phyloP scores from a whole-genome alignment of 805 yeast species.

The Ogataea nonfermentans region DNA sequence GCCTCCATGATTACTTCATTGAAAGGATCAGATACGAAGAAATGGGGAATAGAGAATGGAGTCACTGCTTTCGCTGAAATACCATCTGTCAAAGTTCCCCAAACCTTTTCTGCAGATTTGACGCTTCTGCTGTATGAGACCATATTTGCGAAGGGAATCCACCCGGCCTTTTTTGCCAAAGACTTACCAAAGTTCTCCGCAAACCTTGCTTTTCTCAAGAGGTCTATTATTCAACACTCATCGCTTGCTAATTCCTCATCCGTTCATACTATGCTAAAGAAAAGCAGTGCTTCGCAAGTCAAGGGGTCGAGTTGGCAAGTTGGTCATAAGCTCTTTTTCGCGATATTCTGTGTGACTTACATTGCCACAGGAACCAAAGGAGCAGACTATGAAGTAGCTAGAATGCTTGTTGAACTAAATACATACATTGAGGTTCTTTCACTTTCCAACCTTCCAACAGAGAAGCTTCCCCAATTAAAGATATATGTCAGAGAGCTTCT shows the following conservation, averaged over 20 bases:
- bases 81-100: slow-evolving; percentile 9
- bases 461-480: background rate
- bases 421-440: slow-evolving; percentile 12
- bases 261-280: slow-evolving; percentile 7
- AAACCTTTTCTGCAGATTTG: slow-evolving; percentile 16
- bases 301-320: slow-evolving; percentile 14
- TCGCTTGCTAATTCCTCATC: slow-evolving; percentile 3
- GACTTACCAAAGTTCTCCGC: background rate
- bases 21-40: slow-evolving; percentile 7
- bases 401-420: slow-evolving; percentile 14
- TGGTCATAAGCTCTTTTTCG: slow-evolving; percentile 16
- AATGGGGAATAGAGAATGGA: slow-evolving; percentile 14
- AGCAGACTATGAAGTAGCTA: slow-evolving; percentile 4
- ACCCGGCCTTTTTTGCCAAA: slow-evolving; percentile 9
- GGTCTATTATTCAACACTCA: slow-evolving; percentile 4
- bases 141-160: slow-evolving; percentile 17
- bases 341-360: slow-evolving; percentile 10
- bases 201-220: slow-evolving; percentile 4
- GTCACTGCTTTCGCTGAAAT: slow-evolving; percentile 15
- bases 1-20: slow-evolving; percentile 17
- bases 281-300: slow-evolving; percentile 8
- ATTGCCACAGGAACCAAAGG: background rate
- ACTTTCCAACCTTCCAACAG: background rate
- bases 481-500: slow-evolving; percentile 5
- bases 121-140: slow-evolving; percentile 11